Conservation (phyloP, 208 protist genomes). For the Acanthamoeba royreba region DNA sequence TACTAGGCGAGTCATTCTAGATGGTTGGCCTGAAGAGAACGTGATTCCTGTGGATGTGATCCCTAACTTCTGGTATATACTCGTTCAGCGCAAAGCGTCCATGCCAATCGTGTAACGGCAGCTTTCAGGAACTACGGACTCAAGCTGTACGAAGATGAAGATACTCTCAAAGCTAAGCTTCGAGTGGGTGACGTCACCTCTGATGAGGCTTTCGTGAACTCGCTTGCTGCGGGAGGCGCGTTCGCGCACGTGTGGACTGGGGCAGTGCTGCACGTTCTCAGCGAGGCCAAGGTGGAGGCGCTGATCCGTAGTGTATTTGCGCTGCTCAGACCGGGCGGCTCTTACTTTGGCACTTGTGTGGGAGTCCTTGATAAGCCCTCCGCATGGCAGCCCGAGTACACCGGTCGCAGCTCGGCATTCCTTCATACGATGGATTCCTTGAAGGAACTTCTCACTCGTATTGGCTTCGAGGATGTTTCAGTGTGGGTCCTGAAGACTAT, state of each 20-base stretch:
- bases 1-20: neutral
- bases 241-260: slow-evolving; percentile 16
- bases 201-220: neutral
- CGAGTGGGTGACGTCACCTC: neutral
- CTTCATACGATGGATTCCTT: neutral
- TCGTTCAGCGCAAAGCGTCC: neutral
- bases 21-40: neutral
- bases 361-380: neutral
- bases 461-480: neutral
- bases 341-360: neutral
- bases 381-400: neutral
- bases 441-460: neutral
- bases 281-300: neutral
- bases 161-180: neutral
- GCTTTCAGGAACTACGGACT: neutral
- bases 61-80: neutral
- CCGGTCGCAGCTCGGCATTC: neutral
- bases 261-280: neutral
- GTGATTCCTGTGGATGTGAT: neutral
- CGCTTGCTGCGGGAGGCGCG: neutral
- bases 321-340: neutral
- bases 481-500: no score
- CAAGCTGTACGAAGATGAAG: neutral
- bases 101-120: neutral
- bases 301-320: neutral